Evolutionary conservation across 2,329 filamentous ascomycete species (phyloP).

Genomic region (Talaromyces pinophilus): DNA sequence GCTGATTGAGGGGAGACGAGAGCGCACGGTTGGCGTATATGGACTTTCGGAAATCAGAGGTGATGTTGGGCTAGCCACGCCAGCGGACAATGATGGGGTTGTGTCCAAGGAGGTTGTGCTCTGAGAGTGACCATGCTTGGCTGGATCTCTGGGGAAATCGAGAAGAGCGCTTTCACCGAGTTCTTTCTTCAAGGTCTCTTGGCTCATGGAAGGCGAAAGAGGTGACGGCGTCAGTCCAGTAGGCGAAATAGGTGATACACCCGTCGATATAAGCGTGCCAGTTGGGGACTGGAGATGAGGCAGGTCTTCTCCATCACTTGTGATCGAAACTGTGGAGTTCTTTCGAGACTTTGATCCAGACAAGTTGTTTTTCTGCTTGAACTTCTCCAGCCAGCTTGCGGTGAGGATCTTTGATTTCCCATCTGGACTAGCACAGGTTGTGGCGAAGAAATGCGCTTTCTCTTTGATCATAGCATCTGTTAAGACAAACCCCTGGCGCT

Average conservation of each 20-base stretch:
- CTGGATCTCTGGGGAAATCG: slow-evolving; percentile 62
- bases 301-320: slow-evolving; percentile 70
- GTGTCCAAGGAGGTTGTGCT: slow-evolving; percentile 68
- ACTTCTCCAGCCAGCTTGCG: slow-evolving; percentile 85
- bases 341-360: slow-evolving; percentile 57
- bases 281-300: slow-evolving; percentile 59
- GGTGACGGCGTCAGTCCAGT: slow-evolving; percentile 66
- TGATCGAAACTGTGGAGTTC: slow-evolving; percentile 47
- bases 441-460: slow-evolving; percentile 79
- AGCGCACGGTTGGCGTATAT: slow-evolving; percentile 61
- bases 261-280: slow-evolving; percentile 61
- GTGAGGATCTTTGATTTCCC: slow-evolving; percentile 70
- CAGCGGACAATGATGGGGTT: slow-evolving; percentile 67
- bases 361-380: slow-evolving; percentile 83
- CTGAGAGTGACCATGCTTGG: slow-evolving; percentile 64
- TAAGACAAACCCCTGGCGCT: slow-evolving; percentile 71
- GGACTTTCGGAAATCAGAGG: slow-evolving; percentile 78
- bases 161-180: slow-evolving; percentile 58
- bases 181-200: slow-evolving; percentile 66
- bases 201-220: slow-evolving; percentile 67
- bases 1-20: slow-evolving; percentile 49
- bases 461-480: slow-evolving; percentile 81
- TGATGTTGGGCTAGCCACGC: slow-evolving; percentile 71
- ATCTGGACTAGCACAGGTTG: slow-evolving; percentile 70
- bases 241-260: slow-evolving; percentile 73